Conservation (phyloP, 2,329 filamentous ascomycete species). For the Stemphylium lycopersici region DNA sequence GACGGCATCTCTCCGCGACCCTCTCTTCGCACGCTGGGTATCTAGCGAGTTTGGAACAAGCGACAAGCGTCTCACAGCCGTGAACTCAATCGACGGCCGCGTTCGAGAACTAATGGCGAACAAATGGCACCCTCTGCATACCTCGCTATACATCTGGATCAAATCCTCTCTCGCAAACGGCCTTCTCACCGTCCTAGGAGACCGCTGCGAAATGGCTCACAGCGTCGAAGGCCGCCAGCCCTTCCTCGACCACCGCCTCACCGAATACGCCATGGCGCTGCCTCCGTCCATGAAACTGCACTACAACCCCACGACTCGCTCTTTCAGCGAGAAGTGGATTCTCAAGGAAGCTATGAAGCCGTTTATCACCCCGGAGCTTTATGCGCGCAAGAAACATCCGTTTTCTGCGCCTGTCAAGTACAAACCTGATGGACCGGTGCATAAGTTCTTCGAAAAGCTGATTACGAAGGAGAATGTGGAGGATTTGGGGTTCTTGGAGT, state of each 20-base stretch:
- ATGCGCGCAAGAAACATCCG: slow-evolving; percentile 57
- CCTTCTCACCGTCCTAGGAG: slow-evolving; percentile 53
- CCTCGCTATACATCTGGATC: slow-evolving; percentile 33
- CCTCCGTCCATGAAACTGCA: slow-evolving; percentile 48
- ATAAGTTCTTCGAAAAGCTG: slow-evolving; percentile 40
- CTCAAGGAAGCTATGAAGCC: slow-evolving; percentile 58
- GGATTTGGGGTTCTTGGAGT: slow-evolving; percentile 30
- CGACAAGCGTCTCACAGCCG: slow-evolving; percentile 19
- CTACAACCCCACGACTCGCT: slow-evolving; percentile 28
- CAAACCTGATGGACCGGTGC: slow-evolving; percentile 52
- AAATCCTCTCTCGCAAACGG: slow-evolving; percentile 35
- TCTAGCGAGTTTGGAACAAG: slow-evolving; percentile 17
- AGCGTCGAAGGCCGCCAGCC: slow-evolving; percentile 50
- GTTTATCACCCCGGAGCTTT: slow-evolving; percentile 60
- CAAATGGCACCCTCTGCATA: slow-evolving; percentile 35
- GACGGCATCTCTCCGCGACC: slow-evolving; percentile 10
- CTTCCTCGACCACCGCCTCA: slow-evolving; percentile 50
- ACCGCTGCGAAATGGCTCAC: slow-evolving; percentile 55
- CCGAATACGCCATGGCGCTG: slow-evolving; percentile 48
- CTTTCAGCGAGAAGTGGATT: slow-evolving; percentile 57
- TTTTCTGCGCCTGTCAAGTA: slow-evolving; percentile 57
- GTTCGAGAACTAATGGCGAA: slow-evolving; percentile 29
- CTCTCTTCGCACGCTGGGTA: slow-evolving; percentile 18
- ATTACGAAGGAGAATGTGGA: slow-evolving; percentile 39
- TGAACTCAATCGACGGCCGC: slow-evolving; percentile 32